Evolutionary conservation across 768 basidiomycete species (phyloP), one percentile per base, ranked within the genome.

Genomic region (Xerocomellus dryophilus): DNA sequence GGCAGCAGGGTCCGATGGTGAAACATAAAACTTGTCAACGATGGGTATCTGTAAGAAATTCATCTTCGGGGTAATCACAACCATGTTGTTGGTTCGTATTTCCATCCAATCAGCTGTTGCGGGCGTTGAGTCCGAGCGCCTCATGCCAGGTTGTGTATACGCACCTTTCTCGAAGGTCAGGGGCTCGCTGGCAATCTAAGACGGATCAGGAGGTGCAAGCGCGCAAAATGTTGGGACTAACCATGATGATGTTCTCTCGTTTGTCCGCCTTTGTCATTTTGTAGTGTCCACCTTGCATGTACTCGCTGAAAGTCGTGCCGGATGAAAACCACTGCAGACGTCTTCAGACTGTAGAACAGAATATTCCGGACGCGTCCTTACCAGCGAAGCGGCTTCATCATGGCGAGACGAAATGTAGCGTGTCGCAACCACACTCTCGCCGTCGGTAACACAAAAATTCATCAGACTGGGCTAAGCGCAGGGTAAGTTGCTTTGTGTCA

Each of bases 381-480:
- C 89, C 73, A 98, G 71, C 27, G 92, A 94, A 3, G 96, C 95
- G 3, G 95, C 95, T 70, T 97, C 94, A 56, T 95, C 90, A 9
- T 83, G 85, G 49, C 85, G 82, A 0, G 93, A 96, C 0, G 93
- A 93, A 47, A 99, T 92, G 70, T 99, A 98, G 44, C 97, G 81
- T 10, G 95, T 96, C 8, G 89, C 96, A 21, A 99, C 82, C 6
- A 99, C 91, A 53, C 88, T 91, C 62, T 90, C 83, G 7, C 97
- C 97, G 67, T 99, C 97, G 5, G 94, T 95, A 29, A 98, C 88
- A 61, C 93, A 95, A 67, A 96, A 99, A 67, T 98, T 98, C 86
- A 94, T 81, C 49, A 95, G 72, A 63, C 89, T 90, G 14, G 93
- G 95, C 84, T 93, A 59, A 42, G 31, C 15, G 48, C 25, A 41